These are phyloP conservation scores for Apiosordaria backusii DNA, from an alignment of 495 filamentous ascomycete species.

Conservation along the genomic window DNA sequence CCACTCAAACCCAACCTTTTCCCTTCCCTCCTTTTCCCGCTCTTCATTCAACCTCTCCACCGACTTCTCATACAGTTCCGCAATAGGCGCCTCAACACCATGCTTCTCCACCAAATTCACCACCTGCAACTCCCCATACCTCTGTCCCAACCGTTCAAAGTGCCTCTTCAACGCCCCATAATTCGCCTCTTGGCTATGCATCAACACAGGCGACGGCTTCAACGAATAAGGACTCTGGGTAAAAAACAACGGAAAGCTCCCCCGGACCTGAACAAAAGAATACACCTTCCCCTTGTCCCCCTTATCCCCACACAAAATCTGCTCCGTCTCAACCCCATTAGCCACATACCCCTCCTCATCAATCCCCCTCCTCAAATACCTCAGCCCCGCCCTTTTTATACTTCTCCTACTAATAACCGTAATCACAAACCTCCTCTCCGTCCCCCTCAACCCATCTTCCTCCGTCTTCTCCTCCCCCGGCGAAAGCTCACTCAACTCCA, in stretches of 20 bases:
- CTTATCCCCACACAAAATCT: constrained; percentile 60
- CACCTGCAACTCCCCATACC: constrained; percentile 74
- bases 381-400: constrained; percentile 75
- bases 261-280: constrained; percentile 81
- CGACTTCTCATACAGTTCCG: constrained; percentile 68
- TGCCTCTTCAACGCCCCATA: constrained; percentile 73
- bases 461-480: background rate
- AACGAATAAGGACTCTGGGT: constrained; percentile 90
- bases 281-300: constrained; percentile 66
- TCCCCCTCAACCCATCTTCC: constrained; percentile 23
- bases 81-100: constrained; percentile 72
- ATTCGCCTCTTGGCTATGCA: constrained; percentile 74
- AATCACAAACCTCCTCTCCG: constrained; percentile 60
- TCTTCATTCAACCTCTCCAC: constrained; percentile 61
- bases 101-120: constrained; percentile 85
- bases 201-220: constrained; percentile 78
- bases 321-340: constrained; percentile 92
- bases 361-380: constrained; percentile 87
- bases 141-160: constrained; percentile 59
- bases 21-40: constrained; percentile 46
- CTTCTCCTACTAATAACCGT: constrained; percentile 87
- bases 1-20: constrained; percentile 72
- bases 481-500: constrained; percentile 39
- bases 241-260: constrained; percentile 89
- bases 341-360: constrained; percentile 84